A percentile compares a stretch with the other conserved stretches of the same genome.
Conservation (phyloP, 2,329 filamentous ascomycete species). For the Emergomyces pasteurianus region DNA sequence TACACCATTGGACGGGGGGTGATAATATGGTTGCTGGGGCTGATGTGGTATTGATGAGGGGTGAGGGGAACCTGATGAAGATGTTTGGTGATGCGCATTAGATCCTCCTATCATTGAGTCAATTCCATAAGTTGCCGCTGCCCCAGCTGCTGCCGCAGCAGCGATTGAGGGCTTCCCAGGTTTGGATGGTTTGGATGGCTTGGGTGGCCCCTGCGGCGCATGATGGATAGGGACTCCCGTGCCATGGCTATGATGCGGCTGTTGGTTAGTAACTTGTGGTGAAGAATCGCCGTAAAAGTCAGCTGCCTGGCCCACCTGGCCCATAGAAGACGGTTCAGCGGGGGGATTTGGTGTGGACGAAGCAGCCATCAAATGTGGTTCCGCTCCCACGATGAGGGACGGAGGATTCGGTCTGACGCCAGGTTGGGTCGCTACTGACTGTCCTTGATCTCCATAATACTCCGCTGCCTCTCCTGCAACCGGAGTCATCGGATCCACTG, state of each 20-base stretch:
- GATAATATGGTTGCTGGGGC: not conserved
- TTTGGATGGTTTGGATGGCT: constrained; percentile 17
- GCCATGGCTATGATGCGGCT: not conserved
- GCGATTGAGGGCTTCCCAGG: constrained; percentile 20
- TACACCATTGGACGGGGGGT: constrained; percentile 11
- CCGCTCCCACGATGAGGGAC: constrained; percentile 41
- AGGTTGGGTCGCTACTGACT: constrained; percentile 48
- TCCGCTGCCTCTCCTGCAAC: constrained; percentile 45
- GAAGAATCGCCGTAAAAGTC: constrained; percentile 37
- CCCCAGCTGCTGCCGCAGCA: constrained; percentile 14
- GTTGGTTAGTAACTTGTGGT: not conserved
- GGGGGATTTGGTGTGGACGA: constrained; percentile 41
- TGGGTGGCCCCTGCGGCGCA: constrained; percentile 5
- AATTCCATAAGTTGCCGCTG: constrained; percentile 32
- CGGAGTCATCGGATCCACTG: constrained; percentile 2
- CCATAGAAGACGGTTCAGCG: constrained; percentile 45
- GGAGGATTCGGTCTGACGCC: constrained; percentile 45
- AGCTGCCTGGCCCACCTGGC: constrained; percentile 39
- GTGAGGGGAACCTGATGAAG: constrained; percentile 16
- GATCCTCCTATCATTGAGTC: constrained; percentile 13
- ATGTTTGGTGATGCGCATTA: not conserved
- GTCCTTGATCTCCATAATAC: constrained; percentile 51
- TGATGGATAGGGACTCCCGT: not conserved
- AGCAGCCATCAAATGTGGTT: constrained; percentile 46
- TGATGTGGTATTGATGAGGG: not conserved